These are phyloP conservation scores for Pouteria campechiana DNA, from an alignment of 179 eudicot genomes.

Conservation along the genomic window DNA sequence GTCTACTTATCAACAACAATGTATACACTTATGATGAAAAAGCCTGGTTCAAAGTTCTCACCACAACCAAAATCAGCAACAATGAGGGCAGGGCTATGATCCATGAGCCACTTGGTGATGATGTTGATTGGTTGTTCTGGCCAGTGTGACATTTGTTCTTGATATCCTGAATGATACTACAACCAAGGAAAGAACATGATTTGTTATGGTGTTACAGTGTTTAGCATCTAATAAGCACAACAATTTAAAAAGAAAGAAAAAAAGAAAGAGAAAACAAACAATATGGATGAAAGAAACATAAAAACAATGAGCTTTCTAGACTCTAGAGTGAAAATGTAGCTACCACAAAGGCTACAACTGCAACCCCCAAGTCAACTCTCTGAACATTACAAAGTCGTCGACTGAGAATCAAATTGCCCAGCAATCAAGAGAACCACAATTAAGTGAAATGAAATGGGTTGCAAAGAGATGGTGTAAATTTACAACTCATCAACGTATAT, in stretches of 20 bases:
- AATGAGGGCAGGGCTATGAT: constrained; percentile 50
- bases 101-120: constrained; percentile 84
- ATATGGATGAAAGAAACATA: background rate
- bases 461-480: too few relatives aligned
- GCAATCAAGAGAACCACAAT: too few relatives aligned
- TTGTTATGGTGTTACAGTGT: constrained; percentile 5
- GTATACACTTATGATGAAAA: too few relatives aligned
- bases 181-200: constrained; percentile 34
- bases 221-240: background rate
- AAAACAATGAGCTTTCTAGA: too few relatives aligned
- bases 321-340: too few relatives aligned
- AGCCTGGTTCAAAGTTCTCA: constrained; percentile 25
- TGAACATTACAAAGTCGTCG: too few relatives aligned
- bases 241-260: background rate
- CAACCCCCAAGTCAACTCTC: too few relatives aligned
- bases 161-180: constrained; percentile 99
- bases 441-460: too few relatives aligned
- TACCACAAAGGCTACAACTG: too few relatives aligned
- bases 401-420: too few relatives aligned
- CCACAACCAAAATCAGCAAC: constrained; percentile 99
- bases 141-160: constrained; percentile 98
- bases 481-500: too few relatives aligned
- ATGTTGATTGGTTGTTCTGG: constrained; percentile 87
- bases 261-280: background rate
- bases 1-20: too few relatives aligned